Percentiles rank a stretch among this genome's conserved stretches.
Evolutionary conservation across 768 basidiomycete species (phyloP).

Genomic region (Xerocomus potaroensis): DNA sequence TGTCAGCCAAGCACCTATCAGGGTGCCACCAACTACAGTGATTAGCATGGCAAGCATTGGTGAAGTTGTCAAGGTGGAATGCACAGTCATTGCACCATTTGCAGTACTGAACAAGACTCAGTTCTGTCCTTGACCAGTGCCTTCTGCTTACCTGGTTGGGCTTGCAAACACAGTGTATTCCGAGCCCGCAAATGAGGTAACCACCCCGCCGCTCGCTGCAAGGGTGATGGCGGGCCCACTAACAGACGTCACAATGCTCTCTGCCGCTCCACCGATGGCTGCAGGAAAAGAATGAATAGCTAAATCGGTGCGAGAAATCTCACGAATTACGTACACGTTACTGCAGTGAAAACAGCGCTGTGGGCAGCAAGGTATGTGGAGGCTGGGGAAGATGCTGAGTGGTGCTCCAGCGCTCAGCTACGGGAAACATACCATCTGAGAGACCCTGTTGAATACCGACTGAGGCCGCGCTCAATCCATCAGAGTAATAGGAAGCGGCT

Average conservation of each 20-base stretch:
- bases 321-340: slow-evolving; percentile 24
- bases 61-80: slow-evolving; percentile 13
- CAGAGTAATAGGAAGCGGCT: slow-evolving; percentile 18
- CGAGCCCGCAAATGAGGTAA: slow-evolving; percentile 51
- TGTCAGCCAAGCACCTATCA: slow-evolving; percentile 39
- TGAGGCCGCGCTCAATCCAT: slow-evolving; percentile 16
- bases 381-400: slow-evolving; percentile 5
- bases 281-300: neutral
- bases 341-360: slow-evolving; percentile 10
- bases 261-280: slow-evolving; percentile 53
- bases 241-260: slow-evolving; percentile 53
- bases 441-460: slow-evolving; percentile 10
- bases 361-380: slow-evolving; percentile 18
- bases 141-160: slow-evolving; percentile 12
- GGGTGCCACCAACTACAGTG: slow-evolving; percentile 28
- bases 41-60: slow-evolving; percentile 29
- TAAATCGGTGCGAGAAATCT: neutral
- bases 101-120: slow-evolving; percentile 7
- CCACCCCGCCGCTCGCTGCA: slow-evolving; percentile 39
- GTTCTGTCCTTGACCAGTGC: neutral
- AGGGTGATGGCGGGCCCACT: slow-evolving; percentile 62
- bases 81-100: slow-evolving; percentile 15
- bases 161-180: slow-evolving; percentile 44
- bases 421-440: slow-evolving; percentile 14
- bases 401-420: neutral